phyloP scores from a whole-genome alignment of 2,329 filamentous ascomycete genomes.

The Falciphora oryzae region DNA sequence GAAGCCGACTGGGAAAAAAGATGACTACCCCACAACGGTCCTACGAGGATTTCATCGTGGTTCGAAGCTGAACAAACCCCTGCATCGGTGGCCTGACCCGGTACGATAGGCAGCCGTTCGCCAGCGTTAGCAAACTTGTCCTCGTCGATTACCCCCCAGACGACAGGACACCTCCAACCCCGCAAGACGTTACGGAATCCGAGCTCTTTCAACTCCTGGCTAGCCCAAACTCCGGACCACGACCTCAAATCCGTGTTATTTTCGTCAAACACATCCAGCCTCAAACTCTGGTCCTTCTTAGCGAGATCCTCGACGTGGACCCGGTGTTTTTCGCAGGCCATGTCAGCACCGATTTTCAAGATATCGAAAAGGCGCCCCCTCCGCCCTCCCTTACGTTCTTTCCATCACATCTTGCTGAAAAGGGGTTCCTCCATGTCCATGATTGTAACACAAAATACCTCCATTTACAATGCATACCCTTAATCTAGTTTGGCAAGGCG shows the following conservation, averaged over 20 bases:
- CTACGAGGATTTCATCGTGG: slow-evolving; percentile 12
- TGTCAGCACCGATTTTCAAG: slow-evolving; percentile 14
- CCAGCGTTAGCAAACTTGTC: not conserved
- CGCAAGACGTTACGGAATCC: not conserved
- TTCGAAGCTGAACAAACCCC: slow-evolving; percentile 10
- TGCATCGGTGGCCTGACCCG: slow-evolving; percentile 7
- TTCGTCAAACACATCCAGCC: slow-evolving; percentile 17
- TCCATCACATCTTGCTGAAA: slow-evolving; percentile 14
- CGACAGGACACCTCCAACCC: not conserved
- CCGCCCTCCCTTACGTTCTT: slow-evolving; percentile 16
- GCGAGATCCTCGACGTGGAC: slow-evolving; percentile 15
- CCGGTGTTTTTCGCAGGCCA: slow-evolving; percentile 18
- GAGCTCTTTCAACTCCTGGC: slow-evolving; percentile 2
- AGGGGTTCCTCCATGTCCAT: slow-evolving; percentile 16
- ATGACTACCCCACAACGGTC: not conserved
- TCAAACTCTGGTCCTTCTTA: slow-evolving; percentile 12
- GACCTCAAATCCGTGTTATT: slow-evolving; percentile 13
- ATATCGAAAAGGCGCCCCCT: slow-evolving; percentile 16
- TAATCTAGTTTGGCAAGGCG: too few species aligned
- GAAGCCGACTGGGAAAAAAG: not conserved
- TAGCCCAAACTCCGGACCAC: slow-evolving; percentile 6
- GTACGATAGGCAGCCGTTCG: not conserved
- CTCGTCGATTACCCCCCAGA: slow-evolving; percentile 1
- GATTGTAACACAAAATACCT: too few species aligned
- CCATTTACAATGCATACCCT: too few species aligned